Conservation (phyloP, 257 asterid genomes). For the Solanum paucissectum region DNA sequence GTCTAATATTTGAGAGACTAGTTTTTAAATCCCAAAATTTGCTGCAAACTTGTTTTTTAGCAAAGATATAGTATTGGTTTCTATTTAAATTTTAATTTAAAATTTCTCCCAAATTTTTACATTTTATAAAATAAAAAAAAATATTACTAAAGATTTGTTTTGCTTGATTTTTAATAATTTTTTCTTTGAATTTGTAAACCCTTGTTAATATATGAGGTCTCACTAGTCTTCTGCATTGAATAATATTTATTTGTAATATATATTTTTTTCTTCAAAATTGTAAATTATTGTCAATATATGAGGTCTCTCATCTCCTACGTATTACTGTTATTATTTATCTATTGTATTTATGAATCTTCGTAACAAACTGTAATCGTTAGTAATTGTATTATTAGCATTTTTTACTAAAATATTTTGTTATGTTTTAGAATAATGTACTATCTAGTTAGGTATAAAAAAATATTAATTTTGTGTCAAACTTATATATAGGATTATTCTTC, state of each 20-base stretch:
- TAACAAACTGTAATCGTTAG: too few relatives aligned
- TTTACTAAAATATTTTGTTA: neutral
- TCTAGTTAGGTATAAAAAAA: too few relatives aligned
- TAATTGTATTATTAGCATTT: neutral
- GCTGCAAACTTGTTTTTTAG: neutral
- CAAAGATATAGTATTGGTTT: too few relatives aligned
- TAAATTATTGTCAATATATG: too few relatives aligned
- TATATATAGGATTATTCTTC: neutral
- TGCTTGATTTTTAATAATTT: neutral
- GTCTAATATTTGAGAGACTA: neutral
- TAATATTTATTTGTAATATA: too few relatives aligned
- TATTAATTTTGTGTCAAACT: neutral
- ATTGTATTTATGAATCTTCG: neutral
- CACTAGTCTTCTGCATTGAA: neutral
- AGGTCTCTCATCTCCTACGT: neutral
- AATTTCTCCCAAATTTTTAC: too few relatives aligned
- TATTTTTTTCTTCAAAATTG: too few relatives aligned
- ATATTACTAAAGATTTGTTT: too few relatives aligned
- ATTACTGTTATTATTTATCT: neutral
- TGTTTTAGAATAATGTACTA: too few relatives aligned
- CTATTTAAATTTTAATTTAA: too few relatives aligned
- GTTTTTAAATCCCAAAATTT: too few relatives aligned
- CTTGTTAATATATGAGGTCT: neutral
- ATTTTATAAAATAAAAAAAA: too few relatives aligned
- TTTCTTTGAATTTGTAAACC: neutral